Evolutionary conservation across 345 rosid genomes (phyloP).

Genomic region (Rhodamnia rubescens): DNA sequence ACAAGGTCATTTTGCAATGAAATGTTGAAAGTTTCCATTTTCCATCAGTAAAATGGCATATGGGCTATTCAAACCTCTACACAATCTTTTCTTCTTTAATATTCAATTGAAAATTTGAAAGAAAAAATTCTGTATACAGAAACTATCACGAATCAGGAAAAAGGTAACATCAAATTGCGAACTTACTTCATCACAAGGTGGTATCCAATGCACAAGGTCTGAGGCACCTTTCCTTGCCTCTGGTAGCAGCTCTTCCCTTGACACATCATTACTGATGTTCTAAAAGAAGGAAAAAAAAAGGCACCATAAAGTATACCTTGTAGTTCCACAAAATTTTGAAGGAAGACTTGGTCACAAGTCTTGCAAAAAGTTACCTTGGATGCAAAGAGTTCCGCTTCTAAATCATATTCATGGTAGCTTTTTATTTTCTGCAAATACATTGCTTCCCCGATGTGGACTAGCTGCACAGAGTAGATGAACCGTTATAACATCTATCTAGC

Average conservation of each 20-base stretch:
- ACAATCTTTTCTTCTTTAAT: neutral
- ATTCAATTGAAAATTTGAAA: neutral
- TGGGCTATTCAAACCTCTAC: neutral
- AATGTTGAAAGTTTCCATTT: neutral
- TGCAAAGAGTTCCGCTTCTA: conserved; percentile 30
- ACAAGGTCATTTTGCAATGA: neutral
- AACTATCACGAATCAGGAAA: neutral
- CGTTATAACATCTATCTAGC: neutral
- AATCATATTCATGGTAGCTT: conserved; percentile 39
- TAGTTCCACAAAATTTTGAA: neutral
- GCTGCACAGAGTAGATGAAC: conserved; percentile 24
- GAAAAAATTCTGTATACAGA: neutral
- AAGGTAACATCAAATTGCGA: neutral
- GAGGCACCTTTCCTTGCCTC: conserved; percentile 17
- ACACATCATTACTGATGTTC: conserved; percentile 18
- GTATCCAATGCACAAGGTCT: conserved; percentile 10
- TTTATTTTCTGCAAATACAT: conserved; percentile 35
- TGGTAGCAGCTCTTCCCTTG: conserved; percentile 16
- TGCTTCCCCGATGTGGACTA: conserved; percentile 52
- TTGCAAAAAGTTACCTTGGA: conserved; percentile 35
- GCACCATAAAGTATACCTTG: neutral
- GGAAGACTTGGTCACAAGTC: neutral
- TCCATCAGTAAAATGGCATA: neutral
- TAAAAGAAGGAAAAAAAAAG: neutral
- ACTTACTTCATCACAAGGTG: conserved; percentile 19